Evolutionary conservation across 2,329 filamentous ascomycete genomes (phyloP).

Genomic region (Colletotrichum sp.): DNA sequence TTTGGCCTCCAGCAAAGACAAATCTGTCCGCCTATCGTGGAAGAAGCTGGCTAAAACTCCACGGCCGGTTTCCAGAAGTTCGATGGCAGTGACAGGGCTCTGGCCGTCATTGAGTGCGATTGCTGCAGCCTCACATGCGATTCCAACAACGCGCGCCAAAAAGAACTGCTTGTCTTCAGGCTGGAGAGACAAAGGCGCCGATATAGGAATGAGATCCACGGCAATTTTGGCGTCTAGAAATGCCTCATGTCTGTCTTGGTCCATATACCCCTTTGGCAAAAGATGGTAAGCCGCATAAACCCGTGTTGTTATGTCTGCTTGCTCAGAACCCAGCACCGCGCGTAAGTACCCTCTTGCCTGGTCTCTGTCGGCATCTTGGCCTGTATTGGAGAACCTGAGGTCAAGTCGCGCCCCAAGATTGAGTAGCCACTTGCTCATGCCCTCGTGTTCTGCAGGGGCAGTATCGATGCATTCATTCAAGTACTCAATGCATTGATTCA

Average conservation of each 20-base stretch:
- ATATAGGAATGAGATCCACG: rapidly evolving
- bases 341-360: background rate
- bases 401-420: background rate
- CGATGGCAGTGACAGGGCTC: constrained; percentile 10
- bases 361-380: background rate
- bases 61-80: constrained; percentile 30
- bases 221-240: background rate
- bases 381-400: rapidly evolving
- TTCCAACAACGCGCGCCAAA: constrained; percentile 17
- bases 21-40: constrained; percentile 25
- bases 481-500: background rate
- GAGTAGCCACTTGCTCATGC: too few species aligned
- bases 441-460: background rate
- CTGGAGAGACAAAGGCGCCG: background rate
- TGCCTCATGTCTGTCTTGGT: background rate
- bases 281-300: background rate
- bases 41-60: constrained; percentile 28
- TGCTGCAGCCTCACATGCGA: constrained; percentile 27
- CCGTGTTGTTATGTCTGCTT: background rate
- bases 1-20: background rate
- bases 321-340: background rate
- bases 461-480: too few species aligned
- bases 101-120: constrained; percentile 21
- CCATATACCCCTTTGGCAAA: background rate
- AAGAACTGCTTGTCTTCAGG: constrained; percentile 25